These are phyloP conservation scores for Volvariella surrecta DNA, from an alignment of 1,284 basidiomycete species.

Conservation along the genomic window DNA sequence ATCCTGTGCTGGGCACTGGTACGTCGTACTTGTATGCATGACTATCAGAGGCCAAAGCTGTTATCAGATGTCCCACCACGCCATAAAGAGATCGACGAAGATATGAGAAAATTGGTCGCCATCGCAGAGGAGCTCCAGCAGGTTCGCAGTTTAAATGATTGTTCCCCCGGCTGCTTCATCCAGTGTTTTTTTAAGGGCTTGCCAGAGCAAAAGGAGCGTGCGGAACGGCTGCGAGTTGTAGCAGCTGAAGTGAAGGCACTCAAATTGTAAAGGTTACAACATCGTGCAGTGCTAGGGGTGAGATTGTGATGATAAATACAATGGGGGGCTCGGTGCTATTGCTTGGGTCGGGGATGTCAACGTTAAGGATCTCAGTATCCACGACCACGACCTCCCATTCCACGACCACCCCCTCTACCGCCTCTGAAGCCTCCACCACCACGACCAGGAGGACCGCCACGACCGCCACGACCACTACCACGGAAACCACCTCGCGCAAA, in stretches of 20 bases:
- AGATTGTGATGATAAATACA: too few species aligned
- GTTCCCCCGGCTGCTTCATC: background rate
- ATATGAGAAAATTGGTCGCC: constrained; percentile 25
- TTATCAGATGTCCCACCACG: constrained; percentile 6
- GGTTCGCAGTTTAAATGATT: constrained; percentile 22
- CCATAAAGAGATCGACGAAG: constrained; percentile 16
- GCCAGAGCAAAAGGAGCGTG: constrained; percentile 34
- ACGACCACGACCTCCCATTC: constrained; percentile 27
- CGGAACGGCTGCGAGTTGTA: constrained; percentile 29
- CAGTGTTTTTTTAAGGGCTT: constrained; percentile 29
- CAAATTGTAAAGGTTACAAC: constrained; percentile 24
- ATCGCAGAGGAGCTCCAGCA: constrained; percentile 43
- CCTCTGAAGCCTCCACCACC: constrained; percentile 25
- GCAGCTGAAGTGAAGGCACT: constrained; percentile 37
- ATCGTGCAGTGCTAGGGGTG: too few species aligned
- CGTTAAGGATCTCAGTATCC: constrained; percentile 5
- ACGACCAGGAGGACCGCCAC: constrained; percentile 26
- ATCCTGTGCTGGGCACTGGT: background rate
- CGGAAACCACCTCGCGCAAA: constrained; percentile 27
- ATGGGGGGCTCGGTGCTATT: too few species aligned
- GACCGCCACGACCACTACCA: constrained; percentile 27
- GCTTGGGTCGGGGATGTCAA: too few species aligned
- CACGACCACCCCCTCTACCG: constrained; percentile 30
- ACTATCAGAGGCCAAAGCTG: background rate
- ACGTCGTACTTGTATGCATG: too few species aligned